Conservation (phyloP, 225 moss, liverwort and hornwort genomes). For the Marchantia polymorpha region DNA sequence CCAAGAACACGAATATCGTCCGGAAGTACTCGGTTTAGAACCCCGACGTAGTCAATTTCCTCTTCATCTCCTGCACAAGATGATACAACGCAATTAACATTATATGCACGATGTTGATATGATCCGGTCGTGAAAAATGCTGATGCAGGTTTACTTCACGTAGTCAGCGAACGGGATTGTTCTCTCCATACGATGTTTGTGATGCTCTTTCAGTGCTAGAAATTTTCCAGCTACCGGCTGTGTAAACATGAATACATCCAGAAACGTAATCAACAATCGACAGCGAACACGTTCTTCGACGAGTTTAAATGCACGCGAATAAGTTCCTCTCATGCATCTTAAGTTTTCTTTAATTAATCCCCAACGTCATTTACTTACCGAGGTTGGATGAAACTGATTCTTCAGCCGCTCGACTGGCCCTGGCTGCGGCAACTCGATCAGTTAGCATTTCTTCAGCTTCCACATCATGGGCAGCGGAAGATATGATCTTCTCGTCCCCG, state of each 20-base stretch:
- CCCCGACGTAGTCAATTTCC: conserved; percentile 89
- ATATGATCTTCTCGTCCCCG: not conserved
- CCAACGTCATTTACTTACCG: conserved; percentile 35
- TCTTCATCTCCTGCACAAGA: conserved; percentile 23
- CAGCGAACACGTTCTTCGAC: too few relatives aligned
- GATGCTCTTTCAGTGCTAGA: not conserved
- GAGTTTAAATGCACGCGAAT: not conserved
- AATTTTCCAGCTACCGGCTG: not conserved
- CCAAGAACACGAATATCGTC: conserved; percentile 87
- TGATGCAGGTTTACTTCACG: too few relatives aligned
- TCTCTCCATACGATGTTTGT: not conserved
- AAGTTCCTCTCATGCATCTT: not conserved
- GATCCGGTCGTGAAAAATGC: too few relatives aligned
- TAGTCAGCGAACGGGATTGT: not conserved
- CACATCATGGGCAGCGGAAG: not conserved
- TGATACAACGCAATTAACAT: too few relatives aligned
- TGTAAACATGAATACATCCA: not conserved
- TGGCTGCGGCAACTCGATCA: conserved; percentile 82
- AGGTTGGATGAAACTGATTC: conserved; percentile 50
- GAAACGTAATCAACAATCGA: not conserved
- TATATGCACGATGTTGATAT: too few relatives aligned
- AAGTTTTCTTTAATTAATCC: not conserved
- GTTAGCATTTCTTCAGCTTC: conserved; percentile 30
- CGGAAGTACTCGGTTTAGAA: conserved; percentile 79
- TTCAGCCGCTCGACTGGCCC: conserved; percentile 72